Evolutionary conservation across 2,329 filamentous ascomycete species (phyloP).

Genomic region (Paecilomyces variotii): DNA sequence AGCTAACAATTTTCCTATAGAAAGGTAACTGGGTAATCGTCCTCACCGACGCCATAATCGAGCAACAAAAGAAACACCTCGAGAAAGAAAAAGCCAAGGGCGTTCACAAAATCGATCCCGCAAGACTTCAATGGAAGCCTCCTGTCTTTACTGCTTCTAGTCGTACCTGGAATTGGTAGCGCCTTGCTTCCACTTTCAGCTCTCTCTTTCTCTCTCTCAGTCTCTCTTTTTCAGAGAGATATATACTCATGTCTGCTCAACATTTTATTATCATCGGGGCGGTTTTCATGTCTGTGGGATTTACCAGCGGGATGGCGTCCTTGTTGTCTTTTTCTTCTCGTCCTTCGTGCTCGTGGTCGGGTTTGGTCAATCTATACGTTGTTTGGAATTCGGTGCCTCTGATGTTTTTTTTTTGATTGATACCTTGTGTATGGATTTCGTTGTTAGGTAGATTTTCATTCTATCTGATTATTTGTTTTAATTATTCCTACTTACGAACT

Average conservation of each 20-base stretch:
- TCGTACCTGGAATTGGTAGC: constrained; percentile 89
- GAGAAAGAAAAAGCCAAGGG: constrained; percentile 75
- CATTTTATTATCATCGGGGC: too few species aligned
- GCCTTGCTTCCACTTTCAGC: neutral
- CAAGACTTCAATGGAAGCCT: constrained; percentile 85
- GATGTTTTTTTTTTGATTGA: neutral
- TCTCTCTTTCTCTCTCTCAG: neutral
- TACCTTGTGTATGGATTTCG: neutral
- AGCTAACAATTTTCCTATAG: constrained; percentile 18
- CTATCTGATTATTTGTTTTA: neutral
- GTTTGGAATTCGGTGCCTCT: neutral
- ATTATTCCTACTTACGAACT: neutral
- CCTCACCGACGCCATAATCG: constrained; percentile 72
- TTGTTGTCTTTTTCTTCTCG: neutral
- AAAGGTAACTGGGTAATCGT: constrained; percentile 97
- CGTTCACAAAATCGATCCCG: constrained; percentile 64
- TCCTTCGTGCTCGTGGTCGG: neutral
- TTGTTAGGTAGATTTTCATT: neutral
- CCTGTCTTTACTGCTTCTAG: constrained; percentile 86
- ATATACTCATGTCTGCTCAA: neutral
- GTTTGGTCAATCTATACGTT: neutral
- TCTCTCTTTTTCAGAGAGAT: neutral
- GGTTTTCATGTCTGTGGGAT: neutral
- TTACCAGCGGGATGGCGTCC: neutral
- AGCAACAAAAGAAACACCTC: constrained; percentile 59